Conservation (phyloP, 805 yeast genomes). For the Wickerhamiella sorbophila region DNA sequence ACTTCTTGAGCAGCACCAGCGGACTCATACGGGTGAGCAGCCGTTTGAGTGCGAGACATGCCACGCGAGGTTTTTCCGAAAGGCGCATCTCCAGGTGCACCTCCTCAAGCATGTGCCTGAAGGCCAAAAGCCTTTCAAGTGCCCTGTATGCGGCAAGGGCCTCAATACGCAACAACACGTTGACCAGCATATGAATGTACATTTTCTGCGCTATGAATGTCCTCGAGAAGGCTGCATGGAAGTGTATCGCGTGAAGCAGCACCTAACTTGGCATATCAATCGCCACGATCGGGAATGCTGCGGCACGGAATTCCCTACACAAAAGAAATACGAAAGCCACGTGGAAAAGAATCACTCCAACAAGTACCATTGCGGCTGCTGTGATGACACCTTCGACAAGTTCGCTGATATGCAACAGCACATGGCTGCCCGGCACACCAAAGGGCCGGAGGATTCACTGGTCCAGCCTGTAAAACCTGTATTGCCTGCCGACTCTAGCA, state of each 20-base stretch:
- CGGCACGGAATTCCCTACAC: constrained; percentile 47
- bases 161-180: constrained; percentile 69
- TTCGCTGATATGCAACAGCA: constrained; percentile 8
- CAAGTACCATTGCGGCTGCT: constrained; percentile 21
- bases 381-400: constrained; percentile 15
- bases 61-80: constrained; percentile 49
- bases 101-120: constrained; percentile 39
- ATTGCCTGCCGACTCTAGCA: background rate
- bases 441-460: too few species aligned
- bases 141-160: constrained; percentile 69
- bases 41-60: constrained; percentile 64
- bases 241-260: constrained; percentile 60
- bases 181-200: constrained; percentile 70
- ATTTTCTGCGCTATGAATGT: constrained; percentile 53
- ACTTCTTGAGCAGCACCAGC: constrained; percentile 62
- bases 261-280: constrained; percentile 55
- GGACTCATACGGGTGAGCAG: constrained; percentile 63
- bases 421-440: background rate
- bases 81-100: constrained; percentile 72
- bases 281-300: constrained; percentile 33
- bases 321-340: constrained; percentile 54
- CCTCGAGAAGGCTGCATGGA: constrained; percentile 46
- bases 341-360: constrained; percentile 44
- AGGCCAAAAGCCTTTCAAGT: constrained; percentile 52
- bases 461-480: too few species aligned